Percentiles rank a stretch among this genome's conserved stretches.
phyloP scores from a whole-genome alignment of 2,329 filamentous ascomycete genomes.

The Hymenoscyphus scutula region DNA sequence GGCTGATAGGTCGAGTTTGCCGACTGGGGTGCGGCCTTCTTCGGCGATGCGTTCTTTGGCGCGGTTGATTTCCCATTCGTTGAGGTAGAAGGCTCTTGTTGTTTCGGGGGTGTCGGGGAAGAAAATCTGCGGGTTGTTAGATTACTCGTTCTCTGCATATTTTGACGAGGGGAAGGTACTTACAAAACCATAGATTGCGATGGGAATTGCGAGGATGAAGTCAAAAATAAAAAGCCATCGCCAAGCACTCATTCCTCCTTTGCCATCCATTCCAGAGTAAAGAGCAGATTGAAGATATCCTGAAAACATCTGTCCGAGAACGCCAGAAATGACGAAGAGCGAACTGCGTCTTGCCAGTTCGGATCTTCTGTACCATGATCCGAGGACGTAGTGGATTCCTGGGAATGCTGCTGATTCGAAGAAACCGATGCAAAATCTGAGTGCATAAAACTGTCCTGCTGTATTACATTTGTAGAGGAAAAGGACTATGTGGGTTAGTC shows the following conservation, averaged over 20 bases:
- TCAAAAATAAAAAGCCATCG: conserved; percentile 48
- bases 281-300: conserved; percentile 44
- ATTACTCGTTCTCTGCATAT: neutral
- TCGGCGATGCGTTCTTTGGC: conserved; percentile 42
- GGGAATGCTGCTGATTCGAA: conserved; percentile 45
- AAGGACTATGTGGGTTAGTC: neutral
- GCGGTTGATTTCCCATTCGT: conserved; percentile 37
- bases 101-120: conserved; percentile 42
- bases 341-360: conserved; percentile 43
- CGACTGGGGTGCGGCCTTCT: conserved; percentile 40
- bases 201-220: conserved; percentile 34
- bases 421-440: conserved; percentile 25
- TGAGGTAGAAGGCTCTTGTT: conserved; percentile 41
- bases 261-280: conserved; percentile 40
- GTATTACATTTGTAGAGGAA: conserved; percentile 38
- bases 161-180: conserved; percentile 30
- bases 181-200: conserved; percentile 42
- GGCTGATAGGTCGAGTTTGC: conserved; percentile 48
- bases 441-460: conserved; percentile 35
- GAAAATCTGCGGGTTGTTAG: conserved; percentile 36
- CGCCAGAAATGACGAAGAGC: conserved; percentile 39
- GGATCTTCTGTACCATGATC: conserved; percentile 43
- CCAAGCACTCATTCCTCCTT: conserved; percentile 39
- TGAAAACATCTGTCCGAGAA: conserved; percentile 41
- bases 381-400: conserved; percentile 38